Evolutionary conservation across 1,139 yeast species (phyloP).

Genomic region (Scheffersomyces titani): DNA sequence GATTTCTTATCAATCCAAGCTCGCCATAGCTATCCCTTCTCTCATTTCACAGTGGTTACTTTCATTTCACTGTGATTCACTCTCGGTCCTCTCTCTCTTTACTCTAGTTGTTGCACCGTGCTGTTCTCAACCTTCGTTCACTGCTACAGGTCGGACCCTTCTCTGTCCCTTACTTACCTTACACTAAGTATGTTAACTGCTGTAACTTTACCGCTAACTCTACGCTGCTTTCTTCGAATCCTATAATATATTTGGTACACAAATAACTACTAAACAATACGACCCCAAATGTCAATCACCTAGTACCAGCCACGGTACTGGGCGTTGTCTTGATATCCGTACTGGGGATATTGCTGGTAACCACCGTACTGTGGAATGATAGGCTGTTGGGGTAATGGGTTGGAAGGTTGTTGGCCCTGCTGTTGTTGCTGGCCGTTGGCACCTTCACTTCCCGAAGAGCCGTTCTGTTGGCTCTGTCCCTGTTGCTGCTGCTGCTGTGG

Average conservation of each 20-base stretch:
- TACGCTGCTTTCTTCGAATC: not conserved
- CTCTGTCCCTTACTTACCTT: not conserved
- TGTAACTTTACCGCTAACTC: no score
- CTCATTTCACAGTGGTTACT: no score
- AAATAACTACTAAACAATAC: slow-evolving; percentile 10
- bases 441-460: slow-evolving; percentile 6
- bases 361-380: slow-evolving; percentile 46
- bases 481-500: slow-evolving; percentile 28
- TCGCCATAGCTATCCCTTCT: no score
- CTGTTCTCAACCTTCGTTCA: no score
- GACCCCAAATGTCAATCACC: slow-evolving; percentile 2
- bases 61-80: no score
- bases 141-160: no score
- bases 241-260: slow-evolving; percentile 1
- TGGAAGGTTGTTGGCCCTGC: slow-evolving; percentile 23
- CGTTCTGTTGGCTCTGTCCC: slow-evolving; percentile 12
- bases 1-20: no score
- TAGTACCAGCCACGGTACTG: slow-evolving; percentile 36
- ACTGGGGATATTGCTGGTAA: slow-evolving; percentile 54
- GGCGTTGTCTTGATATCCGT: slow-evolving; percentile 47
- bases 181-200: no score
- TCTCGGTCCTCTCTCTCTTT: no score
- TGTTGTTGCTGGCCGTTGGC: slow-evolving; percentile 11
- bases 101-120: no score
- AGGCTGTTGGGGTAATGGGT: slow-evolving; percentile 37